Conservation (phyloP, 169 alveolate genomes). For the Plasmodium ovale region DNA sequence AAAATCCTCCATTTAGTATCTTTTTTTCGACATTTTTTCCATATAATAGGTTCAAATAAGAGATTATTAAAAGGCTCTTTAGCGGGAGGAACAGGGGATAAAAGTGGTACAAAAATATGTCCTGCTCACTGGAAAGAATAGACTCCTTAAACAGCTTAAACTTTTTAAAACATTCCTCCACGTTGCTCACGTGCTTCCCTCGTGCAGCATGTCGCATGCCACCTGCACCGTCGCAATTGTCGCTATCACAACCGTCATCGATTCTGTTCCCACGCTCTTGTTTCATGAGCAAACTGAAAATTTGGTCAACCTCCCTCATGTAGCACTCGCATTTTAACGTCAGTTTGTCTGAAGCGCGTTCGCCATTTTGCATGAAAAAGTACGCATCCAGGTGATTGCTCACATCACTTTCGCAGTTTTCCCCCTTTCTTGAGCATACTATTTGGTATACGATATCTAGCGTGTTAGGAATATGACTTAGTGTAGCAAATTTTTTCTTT, state of each 20-base stretch:
- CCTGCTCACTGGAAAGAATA: constrained; percentile 26
- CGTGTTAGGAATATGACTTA: constrained; percentile 33
- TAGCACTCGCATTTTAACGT: constrained; percentile 47
- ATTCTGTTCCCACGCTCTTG: not conserved
- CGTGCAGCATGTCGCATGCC: not conserved
- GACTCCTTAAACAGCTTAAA: constrained; percentile 30
- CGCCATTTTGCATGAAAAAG: constrained; percentile 16
- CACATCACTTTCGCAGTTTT: not conserved
- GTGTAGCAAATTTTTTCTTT: constrained; percentile 1
- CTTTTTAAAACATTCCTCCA: constrained; percentile 5
- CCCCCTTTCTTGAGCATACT: not conserved
- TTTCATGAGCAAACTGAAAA: constrained; percentile 15
- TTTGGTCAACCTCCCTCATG: constrained; percentile 31
- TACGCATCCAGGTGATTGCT: not conserved
- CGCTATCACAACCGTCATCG: not conserved
- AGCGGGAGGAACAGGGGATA: constrained; percentile 57
- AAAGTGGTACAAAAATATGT: constrained; percentile 47
- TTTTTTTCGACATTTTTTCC: constrained; percentile 5
- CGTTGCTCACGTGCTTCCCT: not conserved
- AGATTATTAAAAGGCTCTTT: constrained; percentile 32
- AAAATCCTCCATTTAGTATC: constrained; percentile 5
- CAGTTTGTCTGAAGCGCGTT: constrained; percentile 9
- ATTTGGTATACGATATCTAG: constrained; percentile 24
- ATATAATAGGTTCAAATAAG: constrained; percentile 36
- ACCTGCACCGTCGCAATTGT: not conserved